phyloP scores from a whole-genome alignment of 768 basidiomycete species.

The Collybiopsis confluens region DNA sequence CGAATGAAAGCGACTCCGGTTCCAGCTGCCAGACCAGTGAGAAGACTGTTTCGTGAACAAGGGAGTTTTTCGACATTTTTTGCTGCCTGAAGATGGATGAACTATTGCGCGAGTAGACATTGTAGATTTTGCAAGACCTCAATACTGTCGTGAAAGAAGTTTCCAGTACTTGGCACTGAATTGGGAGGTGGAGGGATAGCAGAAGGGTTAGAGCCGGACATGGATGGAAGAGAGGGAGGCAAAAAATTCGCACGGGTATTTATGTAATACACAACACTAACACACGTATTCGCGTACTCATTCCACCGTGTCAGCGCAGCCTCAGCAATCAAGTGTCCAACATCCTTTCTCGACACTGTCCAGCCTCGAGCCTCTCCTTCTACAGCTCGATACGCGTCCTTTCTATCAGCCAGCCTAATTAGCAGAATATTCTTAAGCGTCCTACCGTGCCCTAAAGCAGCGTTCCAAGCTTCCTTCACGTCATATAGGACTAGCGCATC shows the following conservation, averaged over 20 bases:
- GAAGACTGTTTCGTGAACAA: conserved; percentile 70
- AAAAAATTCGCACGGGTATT: not conserved
- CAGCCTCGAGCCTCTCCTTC: conserved; percentile 39
- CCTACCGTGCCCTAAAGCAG: conserved; percentile 33
- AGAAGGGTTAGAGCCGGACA: not conserved
- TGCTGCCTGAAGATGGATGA: not conserved
- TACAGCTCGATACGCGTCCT: conserved; percentile 35
- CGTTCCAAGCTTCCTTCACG: conserved; percentile 48
- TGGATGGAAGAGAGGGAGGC: not conserved
- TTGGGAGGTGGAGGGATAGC: not conserved
- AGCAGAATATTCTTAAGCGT: conserved; percentile 42
- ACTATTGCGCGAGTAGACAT: not conserved
- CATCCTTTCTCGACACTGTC: conserved; percentile 59
- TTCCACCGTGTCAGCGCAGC: conserved; percentile 43
- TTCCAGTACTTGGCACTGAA: not conserved
- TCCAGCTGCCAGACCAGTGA: conserved; percentile 79
- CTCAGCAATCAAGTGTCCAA: conserved; percentile 61
- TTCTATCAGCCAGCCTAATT: conserved; percentile 43
- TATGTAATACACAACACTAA: conserved; percentile 52
- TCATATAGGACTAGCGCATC: conserved; percentile 55
- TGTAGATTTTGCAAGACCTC: not conserved
- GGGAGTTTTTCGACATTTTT: conserved; percentile 45
- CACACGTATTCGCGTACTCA: conserved; percentile 45
- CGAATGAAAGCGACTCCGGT: conserved; percentile 73
- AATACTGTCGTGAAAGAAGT: not conserved